phyloP scores from a whole-genome alignment of 202 grass and related monocot species.

The Panicum hallii region DNA sequence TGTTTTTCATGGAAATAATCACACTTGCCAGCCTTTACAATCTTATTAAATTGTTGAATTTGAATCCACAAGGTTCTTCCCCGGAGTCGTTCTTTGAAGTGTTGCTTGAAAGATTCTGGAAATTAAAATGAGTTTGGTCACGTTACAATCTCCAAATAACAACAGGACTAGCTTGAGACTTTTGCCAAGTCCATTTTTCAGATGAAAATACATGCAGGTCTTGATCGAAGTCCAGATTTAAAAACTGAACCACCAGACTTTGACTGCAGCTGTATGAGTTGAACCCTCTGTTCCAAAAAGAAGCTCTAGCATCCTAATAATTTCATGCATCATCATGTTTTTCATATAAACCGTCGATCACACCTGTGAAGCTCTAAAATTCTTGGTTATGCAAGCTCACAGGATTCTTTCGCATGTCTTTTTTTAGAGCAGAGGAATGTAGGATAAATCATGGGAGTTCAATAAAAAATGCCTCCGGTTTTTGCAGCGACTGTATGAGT shows the following conservation, averaged over 20 bases:
- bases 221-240: background rate
- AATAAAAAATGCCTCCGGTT: background rate
- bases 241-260: background rate
- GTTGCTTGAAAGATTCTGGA: background rate
- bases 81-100: background rate
- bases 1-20: constrained; percentile 1
- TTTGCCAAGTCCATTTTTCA: background rate
- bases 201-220: background rate
- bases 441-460: background rate
- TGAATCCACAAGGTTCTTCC: background rate
- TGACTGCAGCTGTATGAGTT: background rate
- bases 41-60: background rate
- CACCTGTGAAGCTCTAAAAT: background rate
- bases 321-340: no score
- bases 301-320: no score
- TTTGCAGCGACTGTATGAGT: background rate
- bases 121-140: background rate
- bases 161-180: background rate
- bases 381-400: background rate
- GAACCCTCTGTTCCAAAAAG: background rate
- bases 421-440: constrained; percentile 8
- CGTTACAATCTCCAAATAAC: background rate
- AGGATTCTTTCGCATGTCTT: background rate
- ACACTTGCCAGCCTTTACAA: background rate
- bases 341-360: background rate